Percentiles rank a stretch among this genome's conserved stretches.
These are phyloP conservation scores for Capronia coronata DNA, from an alignment of 2,329 filamentous ascomycete species.

Conservation along the genomic window DNA sequence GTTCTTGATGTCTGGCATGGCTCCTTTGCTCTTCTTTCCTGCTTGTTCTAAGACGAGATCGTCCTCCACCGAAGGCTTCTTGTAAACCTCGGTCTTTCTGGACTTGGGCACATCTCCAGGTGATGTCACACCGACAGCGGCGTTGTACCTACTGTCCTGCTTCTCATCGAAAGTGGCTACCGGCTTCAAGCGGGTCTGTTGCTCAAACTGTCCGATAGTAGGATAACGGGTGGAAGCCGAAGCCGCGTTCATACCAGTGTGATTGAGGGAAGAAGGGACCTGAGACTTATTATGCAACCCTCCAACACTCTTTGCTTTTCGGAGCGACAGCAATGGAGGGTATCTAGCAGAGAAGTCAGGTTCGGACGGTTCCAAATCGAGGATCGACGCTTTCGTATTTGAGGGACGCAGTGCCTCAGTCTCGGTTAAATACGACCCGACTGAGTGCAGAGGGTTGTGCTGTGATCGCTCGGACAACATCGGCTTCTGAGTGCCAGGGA, in stretches of 20 bases:
- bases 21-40: neutral
- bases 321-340: constrained; percentile 32
- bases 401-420: neutral
- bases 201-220: constrained; percentile 20
- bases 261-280: neutral
- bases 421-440: neutral
- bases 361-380: constrained; percentile 33
- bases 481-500: neutral
- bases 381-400: constrained; percentile 22
- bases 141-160: neutral
- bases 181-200: constrained; percentile 3
- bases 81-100: constrained; percentile 10
- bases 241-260: neutral
- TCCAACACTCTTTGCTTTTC: constrained; percentile 21
- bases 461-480: neutral
- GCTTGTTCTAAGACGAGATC: neutral
- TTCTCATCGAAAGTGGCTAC: constrained; percentile 1
- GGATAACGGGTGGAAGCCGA: constrained; percentile 22
- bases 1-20: constrained; percentile 23
- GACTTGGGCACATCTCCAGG: neutral
- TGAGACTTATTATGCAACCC: constrained; percentile 7
- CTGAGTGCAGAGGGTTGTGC: neutral
- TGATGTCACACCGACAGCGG: neutral
- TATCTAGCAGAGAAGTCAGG: constrained; percentile 33
- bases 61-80: constrained; percentile 16